Base-by-base conservation (phyloP, 306 rosid genomes). In the Prunus mira region DNA sequence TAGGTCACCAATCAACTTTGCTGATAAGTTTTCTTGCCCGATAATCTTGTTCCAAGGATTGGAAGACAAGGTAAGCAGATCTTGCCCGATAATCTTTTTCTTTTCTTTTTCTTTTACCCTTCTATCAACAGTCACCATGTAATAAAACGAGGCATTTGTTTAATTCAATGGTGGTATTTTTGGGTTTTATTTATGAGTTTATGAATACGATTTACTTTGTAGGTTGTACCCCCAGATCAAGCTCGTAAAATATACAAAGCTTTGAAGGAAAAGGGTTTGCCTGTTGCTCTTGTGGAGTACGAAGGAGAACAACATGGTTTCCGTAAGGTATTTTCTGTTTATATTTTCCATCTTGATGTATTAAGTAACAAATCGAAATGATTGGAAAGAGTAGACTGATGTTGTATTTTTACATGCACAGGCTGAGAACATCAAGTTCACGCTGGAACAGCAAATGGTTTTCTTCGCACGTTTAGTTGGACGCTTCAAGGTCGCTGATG, bases 241-340 rank as follows among this genome's bases (percentile, higher is more conserved):
- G 91, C 99, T 76, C 88, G 81, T 66, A 82, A 85, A 84, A 95
- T 95, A 74, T 84, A 92, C 83, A 67, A 41, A 56, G 97, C 99
- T 52, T 20, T 95, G 82, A 95, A 95, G 88, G 87, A 83, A 64
- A 92, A 92, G 70, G 97, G 97, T 20, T 78, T 95, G 83, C 99
- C 97, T 8, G 97, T 95, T 84, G 97, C 97, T 67, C 86, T 90
- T 28, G 92, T 92, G 55, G 91, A 88, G 91, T 95, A 92, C 65
- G 96, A 90, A 87, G 99, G 99, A 84, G 99, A 95, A 81, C 93
- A 90, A 78, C 97, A 95, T 43, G 99, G 99, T 79, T 95, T 95
- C 78, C 90, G 99, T 52, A 95, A 92, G 97, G 97, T 95, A 80
- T 20, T 47, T 30, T 50, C 24, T 63, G 34, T 3, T 28, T 13